Conservation (phyloP, 257 asterid species). For the Penstemon barbatus region DNA sequence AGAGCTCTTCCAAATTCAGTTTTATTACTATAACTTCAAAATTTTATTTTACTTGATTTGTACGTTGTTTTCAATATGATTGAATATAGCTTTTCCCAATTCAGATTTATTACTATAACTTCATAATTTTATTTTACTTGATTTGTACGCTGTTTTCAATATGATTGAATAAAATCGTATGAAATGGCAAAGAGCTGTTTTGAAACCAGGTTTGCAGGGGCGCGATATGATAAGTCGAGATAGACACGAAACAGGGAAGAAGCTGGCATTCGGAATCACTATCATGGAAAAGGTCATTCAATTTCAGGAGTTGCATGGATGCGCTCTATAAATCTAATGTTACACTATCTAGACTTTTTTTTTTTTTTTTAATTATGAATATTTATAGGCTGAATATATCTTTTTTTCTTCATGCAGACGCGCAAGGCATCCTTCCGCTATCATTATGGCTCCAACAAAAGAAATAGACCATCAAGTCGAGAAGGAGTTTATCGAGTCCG, state of each 20-base stretch:
- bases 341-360: constrained; percentile 2
- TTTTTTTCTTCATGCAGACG: constrained; percentile 44
- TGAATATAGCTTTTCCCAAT: background rate
- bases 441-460: constrained; percentile 88
- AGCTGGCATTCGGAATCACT: constrained; percentile 85
- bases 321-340: constrained; percentile 19
- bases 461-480: constrained; percentile 96
- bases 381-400: background rate
- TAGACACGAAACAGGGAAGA: constrained; percentile 94
- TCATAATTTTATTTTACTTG: no score
- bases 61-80: background rate
- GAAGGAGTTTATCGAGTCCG: constrained; percentile 81
- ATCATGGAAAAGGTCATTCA: constrained; percentile 69
- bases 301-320: constrained; percentile 81
- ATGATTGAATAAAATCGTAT: background rate
- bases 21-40: no score
- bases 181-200: constrained; percentile 60
- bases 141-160: background rate
- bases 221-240: constrained; percentile 96
- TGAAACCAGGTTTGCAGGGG: constrained; percentile 95
- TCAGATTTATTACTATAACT: no score
- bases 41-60: no score
- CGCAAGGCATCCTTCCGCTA: constrained; percentile 79
- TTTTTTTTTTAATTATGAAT: background rate
- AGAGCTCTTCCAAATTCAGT: no score